phyloP scores from a whole-genome alignment of 768 basidiomycete genomes.

The Peribolospora kevripleyi region DNA sequence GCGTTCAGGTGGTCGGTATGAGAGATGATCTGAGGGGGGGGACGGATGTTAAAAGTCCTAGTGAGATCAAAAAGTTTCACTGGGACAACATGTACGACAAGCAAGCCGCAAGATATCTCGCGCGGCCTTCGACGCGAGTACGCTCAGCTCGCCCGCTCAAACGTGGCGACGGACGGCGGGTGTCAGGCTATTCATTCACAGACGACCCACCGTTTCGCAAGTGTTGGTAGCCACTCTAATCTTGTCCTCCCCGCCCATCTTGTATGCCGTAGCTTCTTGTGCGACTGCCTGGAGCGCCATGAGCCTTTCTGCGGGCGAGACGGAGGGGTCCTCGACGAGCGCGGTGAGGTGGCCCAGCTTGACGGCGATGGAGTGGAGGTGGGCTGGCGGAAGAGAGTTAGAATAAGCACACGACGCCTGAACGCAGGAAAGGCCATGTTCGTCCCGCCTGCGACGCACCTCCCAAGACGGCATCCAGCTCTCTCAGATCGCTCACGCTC shows the following conservation, averaged over 20 bases:
- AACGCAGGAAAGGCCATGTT: background rate
- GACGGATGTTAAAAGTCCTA: no score
- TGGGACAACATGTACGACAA: no score
- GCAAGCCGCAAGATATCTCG: no score
- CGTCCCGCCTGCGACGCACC: constrained; percentile 13
- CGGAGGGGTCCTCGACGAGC: constrained; percentile 23
- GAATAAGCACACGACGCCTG: background rate
- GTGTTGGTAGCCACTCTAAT: constrained; percentile 15
- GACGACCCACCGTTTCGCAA: constrained; percentile 12
- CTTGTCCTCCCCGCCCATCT: constrained; percentile 16
- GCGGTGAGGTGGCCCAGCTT: constrained; percentile 51
- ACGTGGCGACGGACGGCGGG: no score
- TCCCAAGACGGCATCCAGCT: constrained; percentile 81
- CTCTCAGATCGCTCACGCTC: constrained; percentile 82
- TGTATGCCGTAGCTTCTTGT: constrained; percentile 41
- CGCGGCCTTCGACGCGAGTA: no score
- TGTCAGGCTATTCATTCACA: no score
- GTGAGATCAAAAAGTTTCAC: no score
- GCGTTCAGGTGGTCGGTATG: no score
- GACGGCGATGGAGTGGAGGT: constrained; percentile 51
- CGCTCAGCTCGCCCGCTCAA: no score
- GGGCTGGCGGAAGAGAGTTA: constrained; percentile 27
- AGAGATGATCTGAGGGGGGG: no score
- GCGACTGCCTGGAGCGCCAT: constrained; percentile 76
- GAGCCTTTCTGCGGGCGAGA: constrained; percentile 35